Evolutionary conservation across 2,329 filamentous ascomycete species (phyloP).

Genomic region (Aspergillus jensenii): DNA sequence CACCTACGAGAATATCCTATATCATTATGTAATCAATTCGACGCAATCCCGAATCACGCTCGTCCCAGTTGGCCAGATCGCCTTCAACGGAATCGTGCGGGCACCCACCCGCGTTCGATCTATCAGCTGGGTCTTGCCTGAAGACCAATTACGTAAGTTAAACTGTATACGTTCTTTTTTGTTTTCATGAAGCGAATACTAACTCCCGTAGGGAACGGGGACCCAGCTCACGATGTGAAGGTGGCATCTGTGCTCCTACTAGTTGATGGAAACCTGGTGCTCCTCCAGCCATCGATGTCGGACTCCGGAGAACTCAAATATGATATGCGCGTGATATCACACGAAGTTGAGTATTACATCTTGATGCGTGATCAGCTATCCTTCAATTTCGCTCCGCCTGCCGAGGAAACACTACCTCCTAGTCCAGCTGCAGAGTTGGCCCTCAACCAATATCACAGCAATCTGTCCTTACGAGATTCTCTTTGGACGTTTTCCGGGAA

Average conservation of each 20-base stretch:
- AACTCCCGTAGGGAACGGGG: slow-evolving; percentile 64
- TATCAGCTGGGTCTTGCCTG: slow-evolving; percentile 92
- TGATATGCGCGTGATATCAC: slow-evolving; percentile 94
- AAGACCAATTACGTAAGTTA: slow-evolving; percentile 72
- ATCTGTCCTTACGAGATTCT: slow-evolving; percentile 72
- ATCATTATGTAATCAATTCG: slow-evolving; percentile 86
- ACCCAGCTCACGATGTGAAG: slow-evolving; percentile 92
- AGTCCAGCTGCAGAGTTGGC: slow-evolving; percentile 50
- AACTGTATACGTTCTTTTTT: not conserved
- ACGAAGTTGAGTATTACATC: slow-evolving; percentile 93
- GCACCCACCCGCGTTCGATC: slow-evolving; percentile 89
- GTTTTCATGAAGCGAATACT: slow-evolving; percentile 7
- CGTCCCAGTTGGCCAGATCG: slow-evolving; percentile 95
- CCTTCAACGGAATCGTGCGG: slow-evolving; percentile 92
- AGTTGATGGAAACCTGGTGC: slow-evolving; percentile 94
- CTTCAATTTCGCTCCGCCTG: slow-evolving; percentile 47
- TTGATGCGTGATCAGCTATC: slow-evolving; percentile 81
- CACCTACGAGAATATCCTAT: slow-evolving; percentile 92
- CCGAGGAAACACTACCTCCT: slow-evolving; percentile 49
- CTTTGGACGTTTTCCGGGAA: slow-evolving; percentile 92
- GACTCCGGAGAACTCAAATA: slow-evolving; percentile 87
- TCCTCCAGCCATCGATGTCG: slow-evolving; percentile 82
- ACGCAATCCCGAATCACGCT: slow-evolving; percentile 71
- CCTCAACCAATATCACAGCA: slow-evolving; percentile 45
- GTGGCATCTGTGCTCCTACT: slow-evolving; percentile 91